phyloP scores from a whole-genome alignment of 2,329 filamentous ascomycete species.

The Xenoacremonium recifei region DNA sequence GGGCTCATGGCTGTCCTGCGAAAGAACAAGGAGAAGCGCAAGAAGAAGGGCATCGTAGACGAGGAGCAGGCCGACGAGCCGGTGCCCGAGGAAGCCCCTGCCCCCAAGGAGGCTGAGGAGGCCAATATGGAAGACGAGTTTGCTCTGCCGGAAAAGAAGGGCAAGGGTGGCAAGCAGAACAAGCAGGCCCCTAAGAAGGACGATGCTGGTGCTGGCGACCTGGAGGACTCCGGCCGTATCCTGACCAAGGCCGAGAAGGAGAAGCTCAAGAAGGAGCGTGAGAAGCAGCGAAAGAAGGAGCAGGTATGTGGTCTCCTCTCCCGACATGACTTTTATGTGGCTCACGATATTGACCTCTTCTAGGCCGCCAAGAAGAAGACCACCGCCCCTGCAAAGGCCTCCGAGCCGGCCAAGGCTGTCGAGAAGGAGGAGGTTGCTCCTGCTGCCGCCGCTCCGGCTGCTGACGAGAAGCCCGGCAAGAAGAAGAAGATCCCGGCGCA shows the following conservation, averaged over 20 bases:
- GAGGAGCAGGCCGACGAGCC: conserved; percentile 42
- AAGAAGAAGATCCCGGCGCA: conserved; percentile 90
- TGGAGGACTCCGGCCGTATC: conserved; percentile 63
- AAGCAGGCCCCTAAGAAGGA: conserved; percentile 40
- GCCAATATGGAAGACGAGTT: conserved; percentile 85
- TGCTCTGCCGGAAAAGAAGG: conserved; percentile 74
- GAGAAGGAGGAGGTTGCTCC: conserved; percentile 63
- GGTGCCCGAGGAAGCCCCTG: conserved; percentile 63
- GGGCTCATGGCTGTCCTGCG: conserved; percentile 78
- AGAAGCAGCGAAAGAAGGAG: conserved; percentile 98
- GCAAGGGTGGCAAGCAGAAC: conserved; percentile 54
- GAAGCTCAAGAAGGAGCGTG: conserved; percentile 94
- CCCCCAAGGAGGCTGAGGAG: conserved; percentile 73
- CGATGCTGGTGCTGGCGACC: conserved; percentile 52
- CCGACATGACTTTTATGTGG: background rate
- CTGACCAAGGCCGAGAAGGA: conserved; percentile 99
- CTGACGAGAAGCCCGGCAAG: conserved; percentile 54
- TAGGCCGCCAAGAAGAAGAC: conserved; percentile 81
- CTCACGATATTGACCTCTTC: conserved; percentile 1
- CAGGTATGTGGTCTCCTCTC: conserved; percentile 57
- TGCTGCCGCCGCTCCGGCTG: conserved; percentile 31
- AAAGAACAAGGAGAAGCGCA: conserved; percentile 83
- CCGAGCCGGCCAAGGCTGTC: conserved; percentile 35
- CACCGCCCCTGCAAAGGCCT: conserved; percentile 30
- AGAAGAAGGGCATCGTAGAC: conserved; percentile 78